Percentiles rank a stretch among this genome's conserved stretches.
Evolutionary conservation across 768 basidiomycete genomes (phyloP).

Genomic region (Phanerodontia chrysosporium): DNA sequence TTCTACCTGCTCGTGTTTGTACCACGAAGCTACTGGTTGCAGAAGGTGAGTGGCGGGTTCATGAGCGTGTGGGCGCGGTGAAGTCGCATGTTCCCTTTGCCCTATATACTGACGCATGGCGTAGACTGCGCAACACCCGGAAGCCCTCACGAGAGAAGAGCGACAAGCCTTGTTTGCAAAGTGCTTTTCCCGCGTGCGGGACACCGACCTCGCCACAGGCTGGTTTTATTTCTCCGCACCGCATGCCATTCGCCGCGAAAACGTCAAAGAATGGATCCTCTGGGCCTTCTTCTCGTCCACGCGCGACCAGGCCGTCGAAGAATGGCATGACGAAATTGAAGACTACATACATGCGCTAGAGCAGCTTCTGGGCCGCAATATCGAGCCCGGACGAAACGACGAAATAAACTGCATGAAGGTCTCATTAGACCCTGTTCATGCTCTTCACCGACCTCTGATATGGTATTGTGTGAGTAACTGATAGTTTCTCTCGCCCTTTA

Average conservation of each 20-base stretch:
- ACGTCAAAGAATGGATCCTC: constrained; percentile 57
- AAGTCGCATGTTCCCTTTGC: too few relatives aligned
- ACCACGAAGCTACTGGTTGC: constrained; percentile 41
- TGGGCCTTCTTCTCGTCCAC: constrained; percentile 57
- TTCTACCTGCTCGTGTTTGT: constrained; percentile 51
- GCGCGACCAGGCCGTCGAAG: constrained; percentile 25
- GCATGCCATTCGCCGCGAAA: constrained; percentile 36
- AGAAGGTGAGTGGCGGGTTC: constrained; percentile 45
- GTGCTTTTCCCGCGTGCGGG: constrained; percentile 32
- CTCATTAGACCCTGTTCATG: constrained; percentile 52
- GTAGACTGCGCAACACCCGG: constrained; percentile 31
- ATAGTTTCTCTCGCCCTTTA: neutral
- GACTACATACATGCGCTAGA: constrained; percentile 42
- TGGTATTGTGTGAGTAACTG: constrained; percentile 53
- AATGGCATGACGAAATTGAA: constrained; percentile 49
- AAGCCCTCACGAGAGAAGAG: constrained; percentile 35
- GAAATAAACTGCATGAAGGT: constrained; percentile 43
- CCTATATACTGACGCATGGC: neutral
- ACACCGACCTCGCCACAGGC: constrained; percentile 34
- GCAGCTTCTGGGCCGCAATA: constrained; percentile 32
- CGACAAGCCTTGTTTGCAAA: constrained; percentile 45
- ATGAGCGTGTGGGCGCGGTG: too few relatives aligned
- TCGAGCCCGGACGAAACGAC: constrained; percentile 38
- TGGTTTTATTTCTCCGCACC: constrained; percentile 46
- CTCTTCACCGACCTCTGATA: constrained; percentile 53